Evolutionary conservation across 495 filamentous ascomycete species (phyloP).

Genomic region (Penicillium psychrofluorescens): DNA sequence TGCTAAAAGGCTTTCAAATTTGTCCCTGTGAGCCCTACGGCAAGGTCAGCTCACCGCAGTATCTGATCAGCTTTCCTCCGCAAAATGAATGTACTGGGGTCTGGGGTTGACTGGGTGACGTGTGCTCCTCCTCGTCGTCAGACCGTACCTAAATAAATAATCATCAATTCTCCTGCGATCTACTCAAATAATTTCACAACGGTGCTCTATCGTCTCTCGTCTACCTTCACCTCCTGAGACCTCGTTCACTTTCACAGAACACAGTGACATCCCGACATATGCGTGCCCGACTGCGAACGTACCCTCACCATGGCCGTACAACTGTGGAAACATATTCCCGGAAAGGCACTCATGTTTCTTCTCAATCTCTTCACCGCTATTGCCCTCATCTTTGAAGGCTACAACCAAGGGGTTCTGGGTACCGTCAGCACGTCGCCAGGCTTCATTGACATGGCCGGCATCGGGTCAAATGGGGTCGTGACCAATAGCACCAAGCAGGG

Average conservation of each 20-base stretch:
- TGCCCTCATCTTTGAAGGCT: conserved; percentile 5
- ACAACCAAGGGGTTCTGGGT: conserved; percentile 3
- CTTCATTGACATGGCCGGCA: conserved; percentile 5
- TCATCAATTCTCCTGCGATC: neutral
- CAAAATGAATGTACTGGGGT: neutral
- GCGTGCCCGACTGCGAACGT: no score
- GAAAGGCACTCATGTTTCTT: conserved; percentile 2
- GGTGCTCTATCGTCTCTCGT: no score
- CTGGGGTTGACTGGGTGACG: neutral
- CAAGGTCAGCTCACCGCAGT: neutral
- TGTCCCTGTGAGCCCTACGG: no score
- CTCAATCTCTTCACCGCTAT: conserved; percentile 4
- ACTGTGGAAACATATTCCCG: conserved; percentile 1
- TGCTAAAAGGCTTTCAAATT: neutral
- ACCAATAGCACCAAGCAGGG: conserved; percentile 13
- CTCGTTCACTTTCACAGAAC: no score
- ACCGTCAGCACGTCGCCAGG: conserved; percentile 1
- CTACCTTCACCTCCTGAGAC: no score
- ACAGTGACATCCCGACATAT: no score
- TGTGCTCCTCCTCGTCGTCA: neutral
- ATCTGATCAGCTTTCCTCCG: neutral
- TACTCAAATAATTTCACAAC: neutral
- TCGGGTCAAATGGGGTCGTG: conserved; percentile 1
- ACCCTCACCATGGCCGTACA: neutral
- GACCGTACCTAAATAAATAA: neutral